Evolutionary conservation across 352 stramenopile genomes (phyloP).

Genomic region (Phytophthora niederhauseri): DNA sequence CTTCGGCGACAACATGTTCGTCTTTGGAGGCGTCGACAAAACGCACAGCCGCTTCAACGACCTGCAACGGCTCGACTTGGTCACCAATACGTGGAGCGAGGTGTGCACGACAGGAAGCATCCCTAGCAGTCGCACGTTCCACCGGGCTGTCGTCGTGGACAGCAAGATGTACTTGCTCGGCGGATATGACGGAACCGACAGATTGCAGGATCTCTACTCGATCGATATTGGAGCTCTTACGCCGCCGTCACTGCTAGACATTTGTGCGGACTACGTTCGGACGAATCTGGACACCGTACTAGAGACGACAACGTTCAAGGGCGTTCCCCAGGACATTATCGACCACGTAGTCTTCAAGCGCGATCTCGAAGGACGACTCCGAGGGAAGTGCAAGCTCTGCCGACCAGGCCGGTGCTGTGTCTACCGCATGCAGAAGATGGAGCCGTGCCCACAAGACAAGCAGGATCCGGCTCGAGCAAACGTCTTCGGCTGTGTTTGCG

Average conservation of each 20-base stretch:
- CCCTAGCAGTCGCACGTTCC: constrained; percentile 88
- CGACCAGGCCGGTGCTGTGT: constrained; percentile 69
- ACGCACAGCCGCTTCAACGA: constrained; percentile 90
- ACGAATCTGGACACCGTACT: constrained; percentile 69
- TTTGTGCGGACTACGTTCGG: constrained; percentile 75
- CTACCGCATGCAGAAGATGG: constrained; percentile 60
- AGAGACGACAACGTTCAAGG: constrained; percentile 75
- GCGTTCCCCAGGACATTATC: constrained; percentile 76
- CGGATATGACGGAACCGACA: constrained; percentile 86
- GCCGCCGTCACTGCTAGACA: constrained; percentile 70
- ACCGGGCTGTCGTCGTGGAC: constrained; percentile 76
- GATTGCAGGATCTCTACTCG: constrained; percentile 85
- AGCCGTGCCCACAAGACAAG: constrained; percentile 34
- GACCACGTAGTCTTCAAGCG: constrained; percentile 83
- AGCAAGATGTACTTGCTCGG: constrained; percentile 89
- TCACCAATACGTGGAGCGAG: constrained; percentile 86
- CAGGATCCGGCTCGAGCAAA: constrained; percentile 32
- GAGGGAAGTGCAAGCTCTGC: constrained; percentile 80
- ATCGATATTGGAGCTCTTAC: constrained; percentile 85
- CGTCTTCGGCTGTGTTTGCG: constrained; percentile 62
- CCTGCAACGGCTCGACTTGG: constrained; percentile 75
- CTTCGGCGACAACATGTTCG: constrained; percentile 87
- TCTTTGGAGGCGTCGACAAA: constrained; percentile 92
- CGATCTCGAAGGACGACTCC: constrained; percentile 64
- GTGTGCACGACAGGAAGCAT: constrained; percentile 83